Percentiles rank a stretch among this genome's conserved stretches.
Conservation (phyloP, 495 filamentous ascomycete species). For the Penicillium canariense region DNA sequence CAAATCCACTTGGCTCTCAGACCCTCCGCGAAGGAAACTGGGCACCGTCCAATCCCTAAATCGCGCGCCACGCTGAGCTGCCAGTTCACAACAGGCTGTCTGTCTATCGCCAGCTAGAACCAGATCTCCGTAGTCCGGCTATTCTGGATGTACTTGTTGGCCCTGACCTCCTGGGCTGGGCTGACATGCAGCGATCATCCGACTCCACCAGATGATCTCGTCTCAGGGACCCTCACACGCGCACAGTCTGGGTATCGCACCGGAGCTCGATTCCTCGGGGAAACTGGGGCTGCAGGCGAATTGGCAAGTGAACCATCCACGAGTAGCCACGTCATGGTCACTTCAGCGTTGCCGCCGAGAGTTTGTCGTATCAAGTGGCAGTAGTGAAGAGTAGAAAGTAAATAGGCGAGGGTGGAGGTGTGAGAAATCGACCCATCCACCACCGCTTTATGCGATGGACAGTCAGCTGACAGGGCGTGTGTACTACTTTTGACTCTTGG, state of each 20-base stretch:
- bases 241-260: not conserved
- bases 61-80: too few relatives aligned
- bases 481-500: not conserved
- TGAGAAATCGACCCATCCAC: not conserved
- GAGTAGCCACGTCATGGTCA: slow-evolving; percentile 4
- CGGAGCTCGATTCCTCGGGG: not conserved
- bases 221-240: not conserved
- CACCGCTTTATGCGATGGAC: not conserved
- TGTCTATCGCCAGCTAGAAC: too few relatives aligned
- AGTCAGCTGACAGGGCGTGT: too few relatives aligned
- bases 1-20: slow-evolving; percentile 3
- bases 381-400: not conserved
- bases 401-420: too few relatives aligned
- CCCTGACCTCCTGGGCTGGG: not conserved
- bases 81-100: too few relatives aligned
- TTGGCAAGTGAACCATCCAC: not conserved
- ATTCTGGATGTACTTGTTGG: too few relatives aligned
- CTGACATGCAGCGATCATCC: not conserved
- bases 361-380: not conserved
- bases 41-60: not conserved
- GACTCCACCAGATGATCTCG: not conserved
- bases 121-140: too few relatives aligned
- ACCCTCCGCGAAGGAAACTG: not conserved
- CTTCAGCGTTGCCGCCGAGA: not conserved
- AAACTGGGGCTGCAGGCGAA: not conserved